Evolutionary conservation across 1,284 basidiomycete species (phyloP).

Genomic region (Malassezia nana): DNA sequence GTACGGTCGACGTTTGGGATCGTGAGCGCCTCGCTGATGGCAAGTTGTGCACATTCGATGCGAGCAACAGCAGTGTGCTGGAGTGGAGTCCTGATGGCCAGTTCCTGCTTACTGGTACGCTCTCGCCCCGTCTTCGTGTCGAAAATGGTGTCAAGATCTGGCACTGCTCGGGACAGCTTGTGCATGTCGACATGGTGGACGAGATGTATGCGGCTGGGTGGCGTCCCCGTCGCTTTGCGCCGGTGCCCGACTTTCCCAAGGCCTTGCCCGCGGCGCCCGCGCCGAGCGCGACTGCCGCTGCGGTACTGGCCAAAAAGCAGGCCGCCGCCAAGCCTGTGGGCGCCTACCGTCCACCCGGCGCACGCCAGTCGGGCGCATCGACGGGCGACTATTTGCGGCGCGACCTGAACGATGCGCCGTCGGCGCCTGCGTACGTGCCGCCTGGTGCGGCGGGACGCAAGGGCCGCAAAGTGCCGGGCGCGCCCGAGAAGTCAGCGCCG

Average conservation of each 20-base stretch:
- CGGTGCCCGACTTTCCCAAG: slow-evolving; percentile 62
- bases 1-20: slow-evolving; percentile 85
- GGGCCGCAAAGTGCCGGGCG: slow-evolving; percentile 12
- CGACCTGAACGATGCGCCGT: slow-evolving; percentile 6
- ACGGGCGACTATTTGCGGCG: slow-evolving; percentile 24
- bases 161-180: slow-evolving; percentile 77
- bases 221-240: slow-evolving; percentile 61
- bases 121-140: slow-evolving; percentile 84
- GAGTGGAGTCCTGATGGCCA: slow-evolving; percentile 92
- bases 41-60: slow-evolving; percentile 77
- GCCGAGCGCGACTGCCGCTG: slow-evolving; percentile 57
- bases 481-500: slow-evolving; percentile 1
- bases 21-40: slow-evolving; percentile 61
- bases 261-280: slow-evolving; percentile 66
- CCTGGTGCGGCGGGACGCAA: slow-evolving; percentile 4
- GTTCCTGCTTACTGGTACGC: slow-evolving; percentile 82
- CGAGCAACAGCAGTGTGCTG: slow-evolving; percentile 82
- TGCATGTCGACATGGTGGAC: slow-evolving; percentile 67
- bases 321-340: slow-evolving; percentile 46
- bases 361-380: slow-evolving; percentile 52
- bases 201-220: slow-evolving; percentile 82
- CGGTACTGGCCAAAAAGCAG: slow-evolving; percentile 43
- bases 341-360: slow-evolving; percentile 52
- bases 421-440: slow-evolving; percentile 5
- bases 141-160: slow-evolving; percentile 95